Evolutionary conservation across 306 rosid species (phyloP).

Genomic region (Neltuma alba): DNA sequence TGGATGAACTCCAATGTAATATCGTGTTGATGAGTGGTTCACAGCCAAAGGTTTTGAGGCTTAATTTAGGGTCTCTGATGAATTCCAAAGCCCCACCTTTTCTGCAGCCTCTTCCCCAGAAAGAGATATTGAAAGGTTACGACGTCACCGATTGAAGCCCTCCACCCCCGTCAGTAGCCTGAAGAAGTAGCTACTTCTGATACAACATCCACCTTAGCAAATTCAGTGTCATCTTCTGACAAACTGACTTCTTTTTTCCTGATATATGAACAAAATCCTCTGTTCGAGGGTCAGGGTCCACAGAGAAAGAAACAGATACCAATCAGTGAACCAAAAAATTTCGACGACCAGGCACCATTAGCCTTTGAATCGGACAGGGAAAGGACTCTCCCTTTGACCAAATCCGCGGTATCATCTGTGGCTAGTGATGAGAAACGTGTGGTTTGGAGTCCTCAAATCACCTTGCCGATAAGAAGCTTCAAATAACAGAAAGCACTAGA

Average conservation of each 20-base stretch:
- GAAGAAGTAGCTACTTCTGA: conserved; percentile 68
- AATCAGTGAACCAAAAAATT: conserved; percentile 42
- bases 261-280: conserved; percentile 84
- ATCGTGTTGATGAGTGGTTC: conserved; percentile 84
- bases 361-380: conserved; percentile 54
- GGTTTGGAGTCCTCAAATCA: conserved; percentile 66
- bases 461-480: conserved; percentile 49
- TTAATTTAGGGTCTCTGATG: conserved; percentile 74
- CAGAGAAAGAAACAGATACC: conserved; percentile 40
- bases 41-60: conserved; percentile 82
- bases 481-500: conserved; percentile 36
- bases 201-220: conserved; percentile 60
- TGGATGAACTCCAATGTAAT: conserved; percentile 87
- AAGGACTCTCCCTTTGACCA: conserved; percentile 34
- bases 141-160: conserved; percentile 68
- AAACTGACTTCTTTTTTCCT: conserved; percentile 63
- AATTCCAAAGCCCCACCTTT: conserved; percentile 76
- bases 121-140: conserved; percentile 47
- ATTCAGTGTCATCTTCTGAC: conserved; percentile 64
- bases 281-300: conserved; percentile 60
- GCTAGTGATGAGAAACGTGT: conserved; percentile 44
- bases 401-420: conserved; percentile 46
- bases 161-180: conserved; percentile 84
- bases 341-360: conserved; percentile 45
- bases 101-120: conserved; percentile 78